Evolutionary conservation across 805 yeast genomes (phyloP).

Genomic region (Cyberlindnera sargentensis): DNA sequence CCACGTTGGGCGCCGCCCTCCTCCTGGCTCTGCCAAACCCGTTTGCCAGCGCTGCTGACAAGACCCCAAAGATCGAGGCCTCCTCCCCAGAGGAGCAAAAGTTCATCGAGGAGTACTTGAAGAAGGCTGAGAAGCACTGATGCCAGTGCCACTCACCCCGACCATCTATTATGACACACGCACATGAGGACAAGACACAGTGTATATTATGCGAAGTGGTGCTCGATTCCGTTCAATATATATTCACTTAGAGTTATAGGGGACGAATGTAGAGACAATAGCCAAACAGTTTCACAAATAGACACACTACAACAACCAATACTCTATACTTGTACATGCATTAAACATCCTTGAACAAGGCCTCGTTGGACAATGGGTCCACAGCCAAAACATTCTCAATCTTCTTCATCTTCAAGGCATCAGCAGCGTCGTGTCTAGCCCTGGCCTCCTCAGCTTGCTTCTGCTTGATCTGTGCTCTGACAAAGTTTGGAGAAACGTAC

Average conservation of each 20-base stretch:
- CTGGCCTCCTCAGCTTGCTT: conserved; percentile 75
- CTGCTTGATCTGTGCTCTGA: conserved; percentile 80
- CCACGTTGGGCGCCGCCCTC: conserved; percentile 66
- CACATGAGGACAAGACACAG: neutral
- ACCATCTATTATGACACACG: neutral
- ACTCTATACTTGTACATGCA: neutral
- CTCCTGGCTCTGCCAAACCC: conserved; percentile 67
- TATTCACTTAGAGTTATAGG: conserved; percentile 1
- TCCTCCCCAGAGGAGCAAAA: conserved; percentile 83
- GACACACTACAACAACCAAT: too few species aligned
- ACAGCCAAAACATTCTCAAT: conserved; percentile 67
- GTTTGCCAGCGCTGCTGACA: conserved; percentile 32
- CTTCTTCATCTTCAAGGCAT: conserved; percentile 64
- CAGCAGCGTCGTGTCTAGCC: conserved; percentile 71
- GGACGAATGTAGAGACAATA: too few species aligned
- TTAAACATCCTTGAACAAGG: conserved; percentile 47
- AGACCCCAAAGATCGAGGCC: conserved; percentile 63
- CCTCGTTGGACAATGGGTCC: conserved; percentile 79
- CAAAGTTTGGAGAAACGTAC: conserved; percentile 92
- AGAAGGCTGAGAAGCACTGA: conserved; percentile 35
- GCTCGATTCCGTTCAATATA: neutral
- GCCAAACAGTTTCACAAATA: too few species aligned
- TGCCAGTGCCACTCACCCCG: too few species aligned
- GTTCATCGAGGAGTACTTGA: conserved; percentile 65
- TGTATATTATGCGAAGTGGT: neutral